Percentiles rank a stretch among this genome's conserved stretches.
Evolutionary conservation across 305 asterid genomes (phyloP).

Genomic region (Fraxinus latifolia): DNA sequence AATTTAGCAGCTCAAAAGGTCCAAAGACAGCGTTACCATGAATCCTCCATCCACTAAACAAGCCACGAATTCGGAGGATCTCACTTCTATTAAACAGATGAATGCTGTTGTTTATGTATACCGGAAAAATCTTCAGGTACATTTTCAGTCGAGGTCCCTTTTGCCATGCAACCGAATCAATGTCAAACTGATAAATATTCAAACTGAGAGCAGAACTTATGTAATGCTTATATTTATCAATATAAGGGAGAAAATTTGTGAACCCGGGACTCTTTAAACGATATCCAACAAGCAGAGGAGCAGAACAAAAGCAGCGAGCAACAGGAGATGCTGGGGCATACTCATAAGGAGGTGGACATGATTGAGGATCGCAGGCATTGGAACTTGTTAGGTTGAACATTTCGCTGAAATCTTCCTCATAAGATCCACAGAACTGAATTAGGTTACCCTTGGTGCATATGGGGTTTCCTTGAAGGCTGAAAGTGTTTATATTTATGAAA

Average conservation of each 20-base stretch:
- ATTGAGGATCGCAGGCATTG: constrained; percentile 45
- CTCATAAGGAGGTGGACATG: constrained; percentile 55
- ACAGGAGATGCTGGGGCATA: constrained; percentile 46
- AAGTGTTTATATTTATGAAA: constrained; percentile 13
- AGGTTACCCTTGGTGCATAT: constrained; percentile 46
- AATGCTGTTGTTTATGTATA: constrained; percentile 24
- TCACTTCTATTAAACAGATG: constrained; percentile 51
- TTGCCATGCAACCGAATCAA: constrained; percentile 51
- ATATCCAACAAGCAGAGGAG: constrained; percentile 66
- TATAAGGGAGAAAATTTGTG: constrained; percentile 49
- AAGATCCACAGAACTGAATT: constrained; percentile 42
- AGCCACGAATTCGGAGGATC: constrained; percentile 46
- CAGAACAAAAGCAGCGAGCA: constrained; percentile 61
- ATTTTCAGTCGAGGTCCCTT: constrained; percentile 61
- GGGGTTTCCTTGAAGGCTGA: constrained; percentile 71
- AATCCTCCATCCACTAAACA: constrained; percentile 64
- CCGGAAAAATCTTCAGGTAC: constrained; percentile 66
- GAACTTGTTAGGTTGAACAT: constrained; percentile 30
- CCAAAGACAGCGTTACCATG: constrained; percentile 57
- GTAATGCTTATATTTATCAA: constrained; percentile 33
- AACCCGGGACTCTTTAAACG: constrained; percentile 83
- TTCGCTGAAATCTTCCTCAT: constrained; percentile 33
- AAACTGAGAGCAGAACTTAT: constrained; percentile 49
- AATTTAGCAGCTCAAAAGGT: constrained; percentile 77
- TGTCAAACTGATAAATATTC: constrained; percentile 43